Base-by-base conservation (phyloP, 345 rosid species). In the Moringa oleifera region DNA sequence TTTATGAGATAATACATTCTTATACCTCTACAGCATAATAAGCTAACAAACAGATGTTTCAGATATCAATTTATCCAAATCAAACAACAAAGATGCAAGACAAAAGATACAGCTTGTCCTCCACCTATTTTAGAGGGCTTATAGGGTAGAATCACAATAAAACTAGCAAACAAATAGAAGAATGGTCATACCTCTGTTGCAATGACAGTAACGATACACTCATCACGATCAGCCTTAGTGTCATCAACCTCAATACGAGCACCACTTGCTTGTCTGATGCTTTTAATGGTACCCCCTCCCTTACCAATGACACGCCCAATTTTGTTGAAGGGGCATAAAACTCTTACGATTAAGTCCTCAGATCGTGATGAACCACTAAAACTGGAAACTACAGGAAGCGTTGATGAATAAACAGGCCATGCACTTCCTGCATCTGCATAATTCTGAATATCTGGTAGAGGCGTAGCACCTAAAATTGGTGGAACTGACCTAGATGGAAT, bases 291-390 rank as follows among this genome's bases (percentile, higher is more conserved):
- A 56, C 88, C 64, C 22, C 99, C 99, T 73, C 91, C 96, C 80
- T 82, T 90, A 53, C 97, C 99, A 58, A 94, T 94, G 59, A 94
- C 99, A 59, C 99, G 97, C 0, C 99, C 99, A 63, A 90, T 94
- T 64, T 88, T 94, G 66, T 81, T 68, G 68, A 74, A 81, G 45
- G 95, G 80, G 71, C 99, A 94, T 68, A 94, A 36, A 8, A 94
- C 83, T 64, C 82, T 79, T 23, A 94, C 19, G 41, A 76, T 65
- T 67, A 94, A 75, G 66, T 94, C 94, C 81, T 82, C 91, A 18
- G 83, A 78, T 64, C 24, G 82, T 9, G 88, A 77, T 67, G 83
- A 58, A 33, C 78, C 75, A 0, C 82, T 77, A 66, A 82, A 73
- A 70, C 80, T 81, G 67, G 91, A 75, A 67, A 78, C 77, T 21